These are phyloP conservation scores for Epichloe uncinata DNA, from an alignment of 2,329 filamentous ascomycete genomes.

Conservation along the genomic window DNA sequence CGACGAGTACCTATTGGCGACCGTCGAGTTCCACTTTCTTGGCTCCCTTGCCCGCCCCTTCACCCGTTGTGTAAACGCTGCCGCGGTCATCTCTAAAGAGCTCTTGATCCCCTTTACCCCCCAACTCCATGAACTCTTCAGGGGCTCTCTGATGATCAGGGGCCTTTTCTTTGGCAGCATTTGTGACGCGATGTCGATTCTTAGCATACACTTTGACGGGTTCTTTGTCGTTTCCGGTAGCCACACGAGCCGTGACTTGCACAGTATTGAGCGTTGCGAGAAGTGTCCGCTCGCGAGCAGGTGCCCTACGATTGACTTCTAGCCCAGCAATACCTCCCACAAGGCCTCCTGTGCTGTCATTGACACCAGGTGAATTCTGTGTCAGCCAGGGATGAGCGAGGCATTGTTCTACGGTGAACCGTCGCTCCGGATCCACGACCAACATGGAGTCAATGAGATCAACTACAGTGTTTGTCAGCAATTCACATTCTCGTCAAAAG, in stretches of 20 bases:
- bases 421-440: conserved; percentile 68
- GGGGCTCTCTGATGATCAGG: conserved; percentile 56
- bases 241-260: conserved; percentile 35
- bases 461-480: conserved; percentile 23
- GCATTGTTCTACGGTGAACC: conserved; percentile 83
- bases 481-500: not conserved
- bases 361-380: conserved; percentile 43
- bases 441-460: conserved; percentile 95
- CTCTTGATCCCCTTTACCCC: conserved; percentile 71
- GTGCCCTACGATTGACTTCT: conserved; percentile 71
- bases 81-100: conserved; percentile 54
- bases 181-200: conserved; percentile 36
- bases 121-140: conserved; percentile 70
- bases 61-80: conserved; percentile 33
- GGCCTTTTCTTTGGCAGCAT: conserved; percentile 41
- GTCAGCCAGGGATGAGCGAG: conserved; percentile 84
- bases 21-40: conserved; percentile 16
- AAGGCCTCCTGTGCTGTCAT: conserved; percentile 84
- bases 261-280: conserved; percentile 72
- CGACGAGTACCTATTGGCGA: not conserved
- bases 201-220: conserved; percentile 64
- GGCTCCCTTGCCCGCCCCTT: conserved; percentile 17
- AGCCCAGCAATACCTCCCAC: conserved; percentile 74
- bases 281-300: conserved; percentile 71
- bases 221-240: conserved; percentile 41